Conservation (phyloP, 306 rosid genomes). For the Begonia loranthoides region DNA sequence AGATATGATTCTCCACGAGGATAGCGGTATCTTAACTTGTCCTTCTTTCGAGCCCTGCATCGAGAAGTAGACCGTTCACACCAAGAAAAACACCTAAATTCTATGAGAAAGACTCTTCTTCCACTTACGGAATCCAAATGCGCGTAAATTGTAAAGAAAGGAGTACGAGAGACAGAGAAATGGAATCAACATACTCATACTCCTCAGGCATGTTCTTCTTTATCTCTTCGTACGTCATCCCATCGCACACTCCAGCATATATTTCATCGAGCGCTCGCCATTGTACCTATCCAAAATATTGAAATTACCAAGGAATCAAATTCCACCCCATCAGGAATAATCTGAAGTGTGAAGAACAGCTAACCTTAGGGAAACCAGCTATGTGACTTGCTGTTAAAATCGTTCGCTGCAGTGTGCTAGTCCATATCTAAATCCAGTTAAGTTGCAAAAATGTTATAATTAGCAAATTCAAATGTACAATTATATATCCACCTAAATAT, state of each 20-base stretch:
- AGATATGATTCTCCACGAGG: slow-evolving; percentile 98
- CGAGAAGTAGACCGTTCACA: background rate
- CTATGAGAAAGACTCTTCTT: background rate
- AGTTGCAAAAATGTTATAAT: background rate
- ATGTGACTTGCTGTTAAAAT: slow-evolving; percentile 82
- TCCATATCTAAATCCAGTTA: slow-evolving; percentile 65
- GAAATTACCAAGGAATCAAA: slow-evolving; percentile 1
- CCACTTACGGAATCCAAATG: background rate
- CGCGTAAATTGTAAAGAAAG: too few species aligned
- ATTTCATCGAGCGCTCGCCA: slow-evolving; percentile 99
- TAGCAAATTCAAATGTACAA: too few species aligned
- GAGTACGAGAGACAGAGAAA: slow-evolving; percentile 6
- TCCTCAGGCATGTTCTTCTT: slow-evolving; percentile 97
- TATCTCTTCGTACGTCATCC: slow-evolving; percentile 89
- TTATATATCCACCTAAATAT: too few species aligned
- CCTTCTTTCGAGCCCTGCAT: slow-evolving; percentile 80
- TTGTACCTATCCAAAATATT: slow-evolving; percentile 51
- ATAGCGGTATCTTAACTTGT: slow-evolving; percentile 90
- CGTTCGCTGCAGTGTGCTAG: slow-evolving; percentile 91
- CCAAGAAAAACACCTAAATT: background rate
- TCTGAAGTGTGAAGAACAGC: slow-evolving; percentile 11
- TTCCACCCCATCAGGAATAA: background rate
- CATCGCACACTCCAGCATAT: slow-evolving; percentile 87
- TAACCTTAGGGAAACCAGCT: slow-evolving; percentile 90
- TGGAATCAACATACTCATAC: slow-evolving; percentile 53